Conservation (phyloP, 257 asterid species). For the Lithospermum erythrorhizon region DNA sequence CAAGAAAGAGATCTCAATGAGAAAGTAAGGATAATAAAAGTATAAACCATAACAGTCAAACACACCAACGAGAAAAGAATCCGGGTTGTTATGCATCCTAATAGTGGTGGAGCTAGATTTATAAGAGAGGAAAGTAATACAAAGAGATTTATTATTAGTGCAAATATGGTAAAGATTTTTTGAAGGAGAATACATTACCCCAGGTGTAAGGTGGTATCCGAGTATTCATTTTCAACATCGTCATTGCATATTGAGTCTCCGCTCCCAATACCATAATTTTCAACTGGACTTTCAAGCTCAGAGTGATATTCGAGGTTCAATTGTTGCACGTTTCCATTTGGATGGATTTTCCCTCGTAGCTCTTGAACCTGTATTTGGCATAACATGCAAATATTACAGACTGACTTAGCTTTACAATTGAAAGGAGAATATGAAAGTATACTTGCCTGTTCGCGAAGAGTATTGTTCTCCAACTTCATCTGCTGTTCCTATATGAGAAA, state of each 20-base stretch:
- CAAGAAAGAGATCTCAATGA: slow-evolving; percentile 1
- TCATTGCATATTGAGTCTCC: not conserved
- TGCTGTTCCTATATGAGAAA: slow-evolving; percentile 36
- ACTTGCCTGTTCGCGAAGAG: slow-evolving; percentile 14
- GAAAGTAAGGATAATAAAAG: not conserved
- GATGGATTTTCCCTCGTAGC: not conserved
- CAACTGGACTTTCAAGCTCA: not conserved
- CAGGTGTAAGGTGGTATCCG: not conserved
- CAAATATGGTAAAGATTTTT: not conserved
- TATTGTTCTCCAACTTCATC: slow-evolving; percentile 41
- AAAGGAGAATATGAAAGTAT: not conserved
- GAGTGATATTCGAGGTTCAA: not conserved
- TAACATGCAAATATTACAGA: too few species aligned
- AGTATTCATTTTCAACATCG: not conserved
- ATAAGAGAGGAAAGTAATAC: too few species aligned
- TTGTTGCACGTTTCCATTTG: not conserved
- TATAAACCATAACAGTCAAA: too few species aligned
- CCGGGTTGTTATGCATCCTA: too few species aligned
- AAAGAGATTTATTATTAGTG: not conserved
- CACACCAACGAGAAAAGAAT: too few species aligned
- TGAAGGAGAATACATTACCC: not conserved
- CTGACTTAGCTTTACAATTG: slow-evolving; percentile 6
- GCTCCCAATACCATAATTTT: not conserved
- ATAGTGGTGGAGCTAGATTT: too few species aligned
- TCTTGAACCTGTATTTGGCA: not conserved